Evolutionary conservation across 768 basidiomycete species (phyloP).

Genomic region (Steccherinum ochraceum): DNA sequence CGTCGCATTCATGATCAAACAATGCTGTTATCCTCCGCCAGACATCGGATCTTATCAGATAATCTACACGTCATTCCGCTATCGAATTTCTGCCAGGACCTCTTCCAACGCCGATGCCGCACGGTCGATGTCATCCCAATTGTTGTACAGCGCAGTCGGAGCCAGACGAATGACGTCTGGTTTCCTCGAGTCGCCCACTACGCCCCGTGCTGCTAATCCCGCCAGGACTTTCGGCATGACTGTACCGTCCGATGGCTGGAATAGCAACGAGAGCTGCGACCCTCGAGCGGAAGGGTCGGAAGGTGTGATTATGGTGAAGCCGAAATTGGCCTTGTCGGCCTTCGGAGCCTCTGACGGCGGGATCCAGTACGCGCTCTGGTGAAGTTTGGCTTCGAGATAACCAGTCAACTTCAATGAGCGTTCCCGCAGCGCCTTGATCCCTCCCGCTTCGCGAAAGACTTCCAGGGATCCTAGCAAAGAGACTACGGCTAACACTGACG

Average conservation of each 20-base stretch:
- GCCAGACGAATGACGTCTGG: conserved; percentile 91
- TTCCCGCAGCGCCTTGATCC: conserved; percentile 59
- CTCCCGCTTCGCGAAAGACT: conserved; percentile 72
- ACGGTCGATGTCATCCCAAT: conserved; percentile 66
- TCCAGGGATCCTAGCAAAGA: conserved; percentile 81
- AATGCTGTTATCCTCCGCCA: too few species aligned
- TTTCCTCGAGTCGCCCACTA: conserved; percentile 87
- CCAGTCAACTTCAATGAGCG: conserved; percentile 69
- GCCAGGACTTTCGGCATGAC: conserved; percentile 69
- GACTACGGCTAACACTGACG: conserved; percentile 72
- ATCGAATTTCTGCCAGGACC: conserved; percentile 39
- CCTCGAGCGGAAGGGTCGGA: conserved; percentile 60
- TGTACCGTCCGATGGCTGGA: conserved; percentile 53
- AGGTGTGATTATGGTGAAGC: conserved; percentile 95
- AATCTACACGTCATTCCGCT: too few species aligned
- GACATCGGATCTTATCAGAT: too few species aligned
- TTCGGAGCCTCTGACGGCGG: conserved; percentile 21
- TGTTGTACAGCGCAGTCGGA: conserved; percentile 85
- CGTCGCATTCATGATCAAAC: too few species aligned
- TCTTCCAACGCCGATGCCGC: conserved; percentile 63
- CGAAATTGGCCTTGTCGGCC: conserved; percentile 29
- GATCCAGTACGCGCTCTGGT: conserved; percentile 58
- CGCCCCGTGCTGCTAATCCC: conserved; percentile 57
- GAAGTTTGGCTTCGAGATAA: conserved; percentile 60
- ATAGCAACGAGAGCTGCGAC: conserved; percentile 82